Percentiles rank a stretch among this genome's conserved stretches.
Conservation (phyloP, 805 yeast species). For the Ogataea trehalophila region DNA sequence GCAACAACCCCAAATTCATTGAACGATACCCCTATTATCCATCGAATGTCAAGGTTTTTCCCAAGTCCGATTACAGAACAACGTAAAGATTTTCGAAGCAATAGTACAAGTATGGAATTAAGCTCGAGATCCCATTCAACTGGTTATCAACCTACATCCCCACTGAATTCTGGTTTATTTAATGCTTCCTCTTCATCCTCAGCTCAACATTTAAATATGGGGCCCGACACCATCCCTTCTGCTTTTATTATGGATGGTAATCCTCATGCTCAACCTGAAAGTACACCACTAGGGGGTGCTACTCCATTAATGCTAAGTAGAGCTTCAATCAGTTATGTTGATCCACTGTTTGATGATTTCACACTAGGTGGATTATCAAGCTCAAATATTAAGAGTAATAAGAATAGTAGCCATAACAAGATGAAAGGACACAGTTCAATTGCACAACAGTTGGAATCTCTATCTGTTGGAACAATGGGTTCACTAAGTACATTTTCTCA, state of each 20-base stretch:
- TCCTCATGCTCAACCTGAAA: not conserved
- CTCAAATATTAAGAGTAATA: not conserved
- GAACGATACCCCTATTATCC: conserved; percentile 22
- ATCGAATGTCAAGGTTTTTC: conserved; percentile 31
- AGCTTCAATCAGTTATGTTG: conserved; percentile 5
- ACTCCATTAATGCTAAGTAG: conserved; percentile 8
- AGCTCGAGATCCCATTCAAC: conserved; percentile 16
- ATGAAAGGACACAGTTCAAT: too few species aligned
- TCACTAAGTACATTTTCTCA: too few species aligned
- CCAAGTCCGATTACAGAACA: conserved; percentile 30
- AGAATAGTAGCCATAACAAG: not conserved
- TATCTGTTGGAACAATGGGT: too few species aligned
- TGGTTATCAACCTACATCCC: conserved; percentile 16
- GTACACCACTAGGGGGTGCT: conserved; percentile 3
- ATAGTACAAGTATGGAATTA: conserved; percentile 2
- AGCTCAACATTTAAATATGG: not conserved
- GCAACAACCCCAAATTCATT: conserved; percentile 14
- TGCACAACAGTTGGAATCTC: too few species aligned
- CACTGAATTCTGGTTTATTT: conserved; percentile 17
- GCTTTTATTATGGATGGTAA: conserved; percentile 1
- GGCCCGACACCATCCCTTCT: not conserved
- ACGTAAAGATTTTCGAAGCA: conserved; percentile 10
- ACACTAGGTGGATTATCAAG: conserved; percentile 4
- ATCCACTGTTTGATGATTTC: conserved; percentile 19
- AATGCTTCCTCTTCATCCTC: not conserved